phyloP scores from a whole-genome alignment of 441 rosid genomes.

The Erodium trifolium region DNA sequence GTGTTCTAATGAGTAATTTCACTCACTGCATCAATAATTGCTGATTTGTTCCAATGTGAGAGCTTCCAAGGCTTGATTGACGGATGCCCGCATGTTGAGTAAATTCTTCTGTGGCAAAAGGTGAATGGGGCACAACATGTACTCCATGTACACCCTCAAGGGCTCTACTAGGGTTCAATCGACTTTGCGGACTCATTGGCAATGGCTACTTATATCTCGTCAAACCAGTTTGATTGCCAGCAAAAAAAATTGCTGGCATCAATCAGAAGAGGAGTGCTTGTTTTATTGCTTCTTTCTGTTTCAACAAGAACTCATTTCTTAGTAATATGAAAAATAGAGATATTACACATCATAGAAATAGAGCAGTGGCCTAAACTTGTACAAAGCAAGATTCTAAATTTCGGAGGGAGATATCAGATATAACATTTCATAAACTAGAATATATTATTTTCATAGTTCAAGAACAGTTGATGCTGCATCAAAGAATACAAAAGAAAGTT shows the following conservation, averaged over 20 bases:
- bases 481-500: neutral
- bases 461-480: neutral
- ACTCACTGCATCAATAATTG: slow-evolving; percentile 56
- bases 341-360: neutral
- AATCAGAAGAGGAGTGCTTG: slow-evolving; percentile 13
- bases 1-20: neutral
- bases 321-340: slow-evolving; percentile 5
- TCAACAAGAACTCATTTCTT: neutral
- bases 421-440: neutral
- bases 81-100: slow-evolving; percentile 35
- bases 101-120: slow-evolving; percentile 46
- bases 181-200: slow-evolving; percentile 45
- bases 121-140: slow-evolving; percentile 59
- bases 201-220: slow-evolving; percentile 15
- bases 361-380: neutral
- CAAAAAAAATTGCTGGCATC: slow-evolving; percentile 41
- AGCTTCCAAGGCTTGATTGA: slow-evolving; percentile 31
- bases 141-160: slow-evolving; percentile 70
- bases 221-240: slow-evolving; percentile 31
- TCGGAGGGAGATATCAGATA: neutral
- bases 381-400: neutral
- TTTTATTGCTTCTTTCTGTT: slow-evolving; percentile 8
- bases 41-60: slow-evolving; percentile 41
- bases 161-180: slow-evolving; percentile 39
- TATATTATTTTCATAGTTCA: neutral